Base-by-base conservation (phyloP, 345 rosid genomes). In the Hibiscus tridactylites region DNA sequence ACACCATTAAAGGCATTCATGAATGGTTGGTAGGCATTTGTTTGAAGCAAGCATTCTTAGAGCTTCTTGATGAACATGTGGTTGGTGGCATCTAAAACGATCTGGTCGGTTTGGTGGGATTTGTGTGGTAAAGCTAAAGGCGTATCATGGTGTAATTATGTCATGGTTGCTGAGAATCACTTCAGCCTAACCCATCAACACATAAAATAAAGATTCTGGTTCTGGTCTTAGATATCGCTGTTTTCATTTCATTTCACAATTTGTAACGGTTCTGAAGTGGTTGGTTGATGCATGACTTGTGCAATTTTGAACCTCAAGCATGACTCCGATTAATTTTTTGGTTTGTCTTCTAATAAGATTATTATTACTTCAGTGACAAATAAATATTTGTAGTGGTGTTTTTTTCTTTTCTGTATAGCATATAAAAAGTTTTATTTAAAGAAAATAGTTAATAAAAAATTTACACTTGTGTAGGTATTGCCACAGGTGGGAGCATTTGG, bases 401-500 rank as follows among this genome's bases (percentile, higher is more conserved):
- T 57, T 24, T 71, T 58, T 26, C 26, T 26, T 26, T 54, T 7
- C 42, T 44, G 16, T 9, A 24, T 24, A 21, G 52, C 69, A 44
- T 44, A 2, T 44, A 46, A 12, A 37, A 65, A 1, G 24, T 16
- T 8, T 68, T 15, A 50, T 78, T 69, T 50, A 19, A 60, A 60
- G 58, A 39, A 42, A 4, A 28, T 60, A 19, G 12, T 37, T 71
- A 12, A 12, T 44, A 13, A 28, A 3, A n/a, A 10, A 4, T 46
- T 65, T 9, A 65, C 35, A 44, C 31, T 65, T 65, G 37, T 65
- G 61, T 69, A 94, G 98, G 87, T 78, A 72, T 77, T 91, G 80
- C 86, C 91, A 3, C 81, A 75, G 82, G 79, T 91, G 74, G 95
- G 84, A 74, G 98, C 96, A 77, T 85, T 79, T 64, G 88, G 91